Evolutionary conservation across 1,284 basidiomycete species (phyloP), one percentile per base, ranked within the genome.

Genomic region (Leccinum glutinopallens): DNA sequence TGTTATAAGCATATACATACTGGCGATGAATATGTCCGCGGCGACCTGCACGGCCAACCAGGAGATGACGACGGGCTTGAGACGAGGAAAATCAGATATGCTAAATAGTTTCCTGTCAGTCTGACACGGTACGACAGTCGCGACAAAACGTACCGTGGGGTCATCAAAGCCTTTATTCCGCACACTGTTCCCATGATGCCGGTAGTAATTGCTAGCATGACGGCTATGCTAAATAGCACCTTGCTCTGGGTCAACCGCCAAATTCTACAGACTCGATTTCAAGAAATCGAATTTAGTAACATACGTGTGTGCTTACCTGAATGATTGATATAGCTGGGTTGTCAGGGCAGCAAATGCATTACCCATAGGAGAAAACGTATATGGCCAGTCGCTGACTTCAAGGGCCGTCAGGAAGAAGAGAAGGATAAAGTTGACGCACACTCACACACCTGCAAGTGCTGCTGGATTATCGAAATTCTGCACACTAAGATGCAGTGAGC

Each of bases 11-110:
- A 39, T 3, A 39, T 15, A 53, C 70, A n/a, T 68, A 81, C 81
- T 65, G 3, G 80, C 80, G 56, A 83, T 80, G 7, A 78, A 65
- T 9, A 77, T 32, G 64, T 83, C 81, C 2, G 76, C 74, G 15
- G 62, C 61, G 10, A 80, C 79, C 64, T 83, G 82, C 67, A 79
- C 75, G 1, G 69, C 70, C 3, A 83, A 71, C 82, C 82, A 83
- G 12, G 69, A 68, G 25, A 68, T 72, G 9, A 81, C 78, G 43
- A 76, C 71, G 19, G 63, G 65, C 25, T 66, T 59, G 65, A 78
- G 41, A 56, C 65, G 54, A 70, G 68, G 63, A 13, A 73, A 62
- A 35, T 73, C 62, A 62, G 62, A 69, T 65, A 69, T 75, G 70
- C 69, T 80, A 70, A 0, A 70, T n/a, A 7, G 6, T 22, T 2